These are phyloP conservation scores for Tubosaeta sp. DNA, from an alignment of 768 basidiomycete species.

Conservation along the genomic window DNA sequence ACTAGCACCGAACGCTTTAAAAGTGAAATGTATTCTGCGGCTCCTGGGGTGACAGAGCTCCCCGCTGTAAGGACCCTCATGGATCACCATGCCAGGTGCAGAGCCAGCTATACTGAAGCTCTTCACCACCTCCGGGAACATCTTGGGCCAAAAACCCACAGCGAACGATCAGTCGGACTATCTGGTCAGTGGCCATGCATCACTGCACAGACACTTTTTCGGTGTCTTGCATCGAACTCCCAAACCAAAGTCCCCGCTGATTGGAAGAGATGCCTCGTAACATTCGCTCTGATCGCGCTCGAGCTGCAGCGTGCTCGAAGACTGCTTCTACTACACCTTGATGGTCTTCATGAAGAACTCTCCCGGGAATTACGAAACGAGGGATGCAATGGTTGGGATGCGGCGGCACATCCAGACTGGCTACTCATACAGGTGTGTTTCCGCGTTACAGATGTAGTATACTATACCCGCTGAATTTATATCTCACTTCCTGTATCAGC, in stretches of 20 bases:
- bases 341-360: no score
- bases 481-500: constrained; percentile 22
- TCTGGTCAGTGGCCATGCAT: constrained; percentile 35
- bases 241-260: neutral
- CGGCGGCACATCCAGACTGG: neutral
- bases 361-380: constrained; percentile 10
- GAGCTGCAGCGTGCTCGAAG: constrained; percentile 24
- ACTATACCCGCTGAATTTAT: neutral
- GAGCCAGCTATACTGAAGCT: neutral
- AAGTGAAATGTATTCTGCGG: neutral
- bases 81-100: constrained; percentile 1
- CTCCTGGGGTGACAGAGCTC: neutral
- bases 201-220: constrained; percentile 27
- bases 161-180: constrained; percentile 9
- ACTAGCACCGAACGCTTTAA: neutral
- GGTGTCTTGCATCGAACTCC: constrained; percentile 24
- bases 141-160: constrained; percentile 9
- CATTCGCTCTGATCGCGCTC: constrained; percentile 24
- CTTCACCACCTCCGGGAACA: neutral
- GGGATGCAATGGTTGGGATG: neutral
- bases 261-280: constrained; percentile 30
- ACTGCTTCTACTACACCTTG: neutral
- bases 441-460: no score
- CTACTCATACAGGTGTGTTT: neutral
- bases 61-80: neutral